Evolutionary conservation across 2,329 filamentous ascomycete genomes (phyloP).

Genomic region (Fusarium staphyleae): DNA sequence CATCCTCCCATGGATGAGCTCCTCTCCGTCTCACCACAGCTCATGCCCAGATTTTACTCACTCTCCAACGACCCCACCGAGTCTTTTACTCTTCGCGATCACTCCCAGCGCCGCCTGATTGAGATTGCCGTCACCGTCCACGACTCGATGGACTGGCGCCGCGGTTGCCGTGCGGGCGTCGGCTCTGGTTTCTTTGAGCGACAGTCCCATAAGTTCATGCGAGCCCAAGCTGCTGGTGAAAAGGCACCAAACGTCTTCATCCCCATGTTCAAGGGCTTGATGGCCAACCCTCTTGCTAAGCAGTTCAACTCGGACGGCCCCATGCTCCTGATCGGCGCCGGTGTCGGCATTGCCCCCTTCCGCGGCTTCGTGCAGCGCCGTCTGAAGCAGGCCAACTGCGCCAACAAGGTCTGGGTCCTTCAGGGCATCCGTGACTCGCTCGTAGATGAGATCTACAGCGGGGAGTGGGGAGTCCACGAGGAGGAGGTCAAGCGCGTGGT

Average conservation of each 20-base stretch:
- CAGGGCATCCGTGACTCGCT: constrained; percentile 94
- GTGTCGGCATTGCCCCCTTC: constrained; percentile 97
- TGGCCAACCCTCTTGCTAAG: constrained; percentile 93
- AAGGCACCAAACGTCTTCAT: constrained; percentile 71
- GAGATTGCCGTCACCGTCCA: constrained; percentile 98
- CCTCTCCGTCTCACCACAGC: constrained; percentile 78
- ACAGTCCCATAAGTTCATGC: constrained; percentile 75
- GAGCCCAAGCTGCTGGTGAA: constrained; percentile 68
- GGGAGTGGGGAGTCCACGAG: constrained; percentile 95
- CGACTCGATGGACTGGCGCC: constrained; percentile 80
- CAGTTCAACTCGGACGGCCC: constrained; percentile 93
- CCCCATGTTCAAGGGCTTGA: constrained; percentile 97
- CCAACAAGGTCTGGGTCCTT: constrained; percentile 97
- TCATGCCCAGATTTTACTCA: constrained; percentile 99
- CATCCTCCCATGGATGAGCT: constrained; percentile 86
- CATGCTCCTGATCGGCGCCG: constrained; percentile 96
- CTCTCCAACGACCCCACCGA: constrained; percentile 95
- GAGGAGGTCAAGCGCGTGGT: constrained; percentile 84
- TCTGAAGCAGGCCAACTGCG: constrained; percentile 92
- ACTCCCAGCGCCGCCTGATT: constrained; percentile 78
- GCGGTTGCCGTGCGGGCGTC: constrained; percentile 77
- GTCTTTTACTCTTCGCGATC: constrained; percentile 70
- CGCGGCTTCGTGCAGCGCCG: constrained; percentile 95
- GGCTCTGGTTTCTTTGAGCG: constrained; percentile 94
- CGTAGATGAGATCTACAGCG: constrained; percentile 94